phyloP scores from a whole-genome alignment of 1,284 basidiomycete species.

The Ustilago esculenta region DNA sequence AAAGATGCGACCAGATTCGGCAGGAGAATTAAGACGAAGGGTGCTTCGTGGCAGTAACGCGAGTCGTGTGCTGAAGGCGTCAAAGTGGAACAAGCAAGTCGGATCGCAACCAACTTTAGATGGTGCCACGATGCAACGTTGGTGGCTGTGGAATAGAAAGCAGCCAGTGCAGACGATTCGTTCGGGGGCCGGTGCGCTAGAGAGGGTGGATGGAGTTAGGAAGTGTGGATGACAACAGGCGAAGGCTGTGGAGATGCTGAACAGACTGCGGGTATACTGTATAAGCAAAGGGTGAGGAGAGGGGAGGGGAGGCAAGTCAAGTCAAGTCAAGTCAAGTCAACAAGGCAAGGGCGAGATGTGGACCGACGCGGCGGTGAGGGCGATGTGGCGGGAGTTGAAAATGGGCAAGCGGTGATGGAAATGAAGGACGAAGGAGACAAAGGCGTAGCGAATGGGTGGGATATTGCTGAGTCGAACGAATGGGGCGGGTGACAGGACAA shows the following conservation, averaged over 20 bases:
- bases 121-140: no score
- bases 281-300: not conserved
- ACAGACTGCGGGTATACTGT: not conserved
- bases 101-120: no score
- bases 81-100: no score
- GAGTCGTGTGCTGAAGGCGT: no score
- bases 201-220: not conserved
- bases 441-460: not conserved
- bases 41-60: not conserved
- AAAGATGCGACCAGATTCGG: no score
- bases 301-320: no score
- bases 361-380: constrained; percentile 21
- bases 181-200: no score
- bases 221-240: no score
- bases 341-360: constrained; percentile 1
- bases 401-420: constrained; percentile 24
- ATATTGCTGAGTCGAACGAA: no score
- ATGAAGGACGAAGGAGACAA: constrained; percentile 7
- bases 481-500: not conserved
- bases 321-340: not conserved
- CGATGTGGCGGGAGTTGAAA: constrained; percentile 25
- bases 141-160: not conserved
- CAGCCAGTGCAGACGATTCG: no score
- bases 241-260: constrained; percentile 6
- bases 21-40: no score